Base-by-base conservation (phyloP, 23 red algal species). In the Gracilaria gracilis region DNA sequence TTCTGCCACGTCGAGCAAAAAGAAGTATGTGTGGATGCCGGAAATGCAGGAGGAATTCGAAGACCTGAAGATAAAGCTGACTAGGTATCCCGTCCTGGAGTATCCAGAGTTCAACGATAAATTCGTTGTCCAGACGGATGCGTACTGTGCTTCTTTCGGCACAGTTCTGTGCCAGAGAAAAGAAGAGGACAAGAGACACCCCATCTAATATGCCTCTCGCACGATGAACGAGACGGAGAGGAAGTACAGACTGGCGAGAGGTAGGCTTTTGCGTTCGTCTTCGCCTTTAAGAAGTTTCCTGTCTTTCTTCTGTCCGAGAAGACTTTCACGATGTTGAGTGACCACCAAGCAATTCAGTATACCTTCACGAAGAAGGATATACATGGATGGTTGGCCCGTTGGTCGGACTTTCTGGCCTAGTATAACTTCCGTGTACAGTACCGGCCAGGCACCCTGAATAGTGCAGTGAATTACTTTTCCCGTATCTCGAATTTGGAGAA, bases 111-210 rank as follows among this genome's bases (percentile, higher is more conserved):
- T 84, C 61, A 21, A 29, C 6, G 1, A 46, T 2, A 24, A 19
- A 15, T 84, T 84, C 39, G n/a, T 84, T 28, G 53, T 84, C 12
- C 57, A 84, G n/a, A 84, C 57, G 20, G 61, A 84, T 37, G 81
- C 58, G 8, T 67, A 57, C 54, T 23, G 0, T 11, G 4, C 67
- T 19, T 61, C 81, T 4, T 8, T 84, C 4, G 81, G 53, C 9
- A 21, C 53, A 4, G 23, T 84, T 24, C 57, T 84, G 1, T 51
- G 16, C 5, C 81, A 84, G 57, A 84, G 28, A 15, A 84, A 84
- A 0, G 57, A 84, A 8, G 57, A 84, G 13, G 0, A 2, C 5
- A 67, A 84, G 53, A 16, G 67, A 0, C 57, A 84, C 0, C 57
- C 81, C n/a, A 36, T 61, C 25, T 11, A 62, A 23, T 82, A 14